Percentiles rank a stretch among this genome's conserved stretches.
These are phyloP conservation scores for Debaryomyces robertsiae DNA, from an alignment of 1,139 yeast genomes.

Conservation along the genomic window DNA sequence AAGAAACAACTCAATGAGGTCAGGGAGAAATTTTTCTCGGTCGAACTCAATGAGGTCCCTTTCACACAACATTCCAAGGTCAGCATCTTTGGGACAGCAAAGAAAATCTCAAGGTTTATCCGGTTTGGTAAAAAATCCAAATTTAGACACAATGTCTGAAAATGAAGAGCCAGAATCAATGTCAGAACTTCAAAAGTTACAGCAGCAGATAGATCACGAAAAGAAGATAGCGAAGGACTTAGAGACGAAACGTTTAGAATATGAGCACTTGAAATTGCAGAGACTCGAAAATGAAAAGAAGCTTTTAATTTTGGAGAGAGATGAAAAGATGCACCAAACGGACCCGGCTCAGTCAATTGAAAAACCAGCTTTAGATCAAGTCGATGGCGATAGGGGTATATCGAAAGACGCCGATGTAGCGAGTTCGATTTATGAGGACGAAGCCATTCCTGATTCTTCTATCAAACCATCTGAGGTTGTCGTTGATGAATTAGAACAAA, in stretches of 20 bases:
- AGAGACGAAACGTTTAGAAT: slow-evolving; percentile 34
- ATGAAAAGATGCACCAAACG: slow-evolving; percentile 3
- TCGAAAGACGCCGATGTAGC: slow-evolving; percentile 7
- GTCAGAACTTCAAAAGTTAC: slow-evolving; percentile 19
- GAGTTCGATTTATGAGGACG: slow-evolving; percentile 4
- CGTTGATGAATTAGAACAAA: slow-evolving; percentile 31
- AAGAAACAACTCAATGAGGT: slow-evolving; percentile 44
- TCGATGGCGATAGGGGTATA: slow-evolving; percentile 12
- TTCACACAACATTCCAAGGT: slow-evolving; percentile 21
- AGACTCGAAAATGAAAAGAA: slow-evolving; percentile 24
- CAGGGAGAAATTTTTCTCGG: slow-evolving; percentile 31
- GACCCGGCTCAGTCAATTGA: slow-evolving; percentile 9
- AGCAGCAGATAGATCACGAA: slow-evolving; percentile 35
- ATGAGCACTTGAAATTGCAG: slow-evolving; percentile 29
- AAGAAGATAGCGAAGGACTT: slow-evolving; percentile 33
- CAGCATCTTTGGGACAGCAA: slow-evolving; percentile 18
- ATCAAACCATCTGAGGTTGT: slow-evolving; percentile 23
- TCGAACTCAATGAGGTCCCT: slow-evolving; percentile 24
- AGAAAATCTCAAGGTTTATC: slow-evolving; percentile 13
- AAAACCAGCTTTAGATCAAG: slow-evolving; percentile 16
- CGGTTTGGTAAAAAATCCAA: slow-evolving; percentile 10
- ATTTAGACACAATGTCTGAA: slow-evolving; percentile 20
- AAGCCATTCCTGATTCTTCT: slow-evolving; percentile 12
- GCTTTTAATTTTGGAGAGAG: slow-evolving; percentile 13
- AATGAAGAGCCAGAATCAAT: slow-evolving; percentile 16